Conservation (phyloP, 2,329 filamentous ascomycete species). For the Knufia petricola region DNA sequence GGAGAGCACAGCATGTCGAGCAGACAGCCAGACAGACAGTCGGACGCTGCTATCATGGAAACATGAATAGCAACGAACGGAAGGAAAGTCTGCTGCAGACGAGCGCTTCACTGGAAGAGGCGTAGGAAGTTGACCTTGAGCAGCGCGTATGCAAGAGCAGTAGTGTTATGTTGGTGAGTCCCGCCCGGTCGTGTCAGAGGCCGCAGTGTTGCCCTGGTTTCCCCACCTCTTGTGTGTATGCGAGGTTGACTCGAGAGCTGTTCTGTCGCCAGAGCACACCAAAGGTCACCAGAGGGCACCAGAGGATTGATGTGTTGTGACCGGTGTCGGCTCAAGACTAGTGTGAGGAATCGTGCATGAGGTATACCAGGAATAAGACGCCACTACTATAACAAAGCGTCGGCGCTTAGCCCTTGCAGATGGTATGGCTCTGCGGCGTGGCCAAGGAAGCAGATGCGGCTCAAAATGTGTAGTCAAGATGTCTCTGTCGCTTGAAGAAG, state of each 20-base stretch:
- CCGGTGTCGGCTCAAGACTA: constrained; percentile 1
- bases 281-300: no score
- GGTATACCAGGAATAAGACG: constrained; percentile 1
- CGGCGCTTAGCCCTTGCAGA: constrained; percentile 4
- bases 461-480: not conserved
- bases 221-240: constrained; percentile 6
- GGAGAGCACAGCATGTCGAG: constrained; percentile 4
- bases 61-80: constrained; percentile 10
- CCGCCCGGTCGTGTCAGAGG: constrained; percentile 1
- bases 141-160: constrained; percentile 8
- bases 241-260: constrained; percentile 4
- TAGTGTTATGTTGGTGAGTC: not conserved
- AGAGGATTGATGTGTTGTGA: not conserved
- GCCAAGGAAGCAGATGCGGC: not conserved
- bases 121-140: not conserved
- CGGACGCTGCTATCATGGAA: constrained; percentile 3
- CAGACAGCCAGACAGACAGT: not conserved
- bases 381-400: constrained; percentile 6
- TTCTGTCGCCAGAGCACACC: no score
- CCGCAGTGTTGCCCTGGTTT: not conserved
- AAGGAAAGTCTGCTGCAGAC: not conserved
- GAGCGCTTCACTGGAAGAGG: not conserved
- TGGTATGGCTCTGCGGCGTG: not conserved
- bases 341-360: not conserved
- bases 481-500: not conserved